Evolutionary conservation across 2,329 filamentous ascomycete species (phyloP), one percentile per base, ranked within the genome.

Genomic region (Clarireedia monteithiana): DNA sequence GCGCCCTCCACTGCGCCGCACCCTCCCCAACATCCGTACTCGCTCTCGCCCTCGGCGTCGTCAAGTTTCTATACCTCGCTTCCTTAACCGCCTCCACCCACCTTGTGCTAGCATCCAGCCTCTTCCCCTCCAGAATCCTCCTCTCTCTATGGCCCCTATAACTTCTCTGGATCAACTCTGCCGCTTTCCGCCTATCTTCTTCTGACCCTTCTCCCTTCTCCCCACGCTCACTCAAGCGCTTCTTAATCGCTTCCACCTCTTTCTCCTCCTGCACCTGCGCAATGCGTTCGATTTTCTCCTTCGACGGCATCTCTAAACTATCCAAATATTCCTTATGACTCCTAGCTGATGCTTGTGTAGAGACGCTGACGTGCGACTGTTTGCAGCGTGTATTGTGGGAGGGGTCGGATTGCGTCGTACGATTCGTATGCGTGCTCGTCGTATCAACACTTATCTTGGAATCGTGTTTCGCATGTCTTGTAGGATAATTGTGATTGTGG

Each of bases 101-200:
- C 45, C 68, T 53, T 17, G 63, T 66, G 46, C 62, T 63, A 20
- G 62, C 60, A 63, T 66, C 66, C 36, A 95, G 69, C 1, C 80
- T 80, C 61, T 86, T 75, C 0, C 89, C 89, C 42, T 80, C 70
- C 63, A 94, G 75, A 68, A 89, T 84, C 48, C 89, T 75, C 45
- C 89, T 79, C 49, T 82, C 78, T 53, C 87, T 79, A 69, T 95
- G 89, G 5, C 89, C 89, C 36, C 90, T 79, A 68, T 91, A 95
- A 26, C 84, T 86, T 62, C 85, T 82, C 74, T 89, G 82, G 48
- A 85, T 85, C 26, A 82, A 65, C 23, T 72, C 74, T 3, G 81
- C 82, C 2, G 82, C 82, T 50, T 74, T 72, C 26, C 71, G 66
- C 56, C 71, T 73, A 48, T 72, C 74, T 45, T 70, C 74, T 39